Conservation (phyloP, 2,329 filamentous ascomycete species). For the Phyllosticta ampelicida region DNA sequence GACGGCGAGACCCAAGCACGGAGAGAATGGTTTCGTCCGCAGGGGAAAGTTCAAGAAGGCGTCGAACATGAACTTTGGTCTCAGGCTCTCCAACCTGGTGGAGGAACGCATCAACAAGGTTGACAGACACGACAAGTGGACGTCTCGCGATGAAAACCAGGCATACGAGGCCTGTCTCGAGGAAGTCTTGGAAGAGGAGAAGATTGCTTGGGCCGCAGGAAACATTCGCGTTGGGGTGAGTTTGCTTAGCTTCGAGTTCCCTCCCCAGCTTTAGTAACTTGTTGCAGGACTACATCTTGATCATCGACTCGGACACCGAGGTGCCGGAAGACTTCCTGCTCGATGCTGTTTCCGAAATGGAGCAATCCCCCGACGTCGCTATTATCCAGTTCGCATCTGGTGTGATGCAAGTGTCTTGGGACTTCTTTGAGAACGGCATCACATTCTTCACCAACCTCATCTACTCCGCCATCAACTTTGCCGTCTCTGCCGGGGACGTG, state of each 20-base stretch:
- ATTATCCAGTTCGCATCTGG: conserved; percentile 32
- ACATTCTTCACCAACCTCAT: conserved; percentile 73
- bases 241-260: not conserved
- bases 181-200: conserved; percentile 53
- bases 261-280: not conserved
- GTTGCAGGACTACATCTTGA: conserved; percentile 4
- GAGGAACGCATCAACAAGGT: conserved; percentile 45
- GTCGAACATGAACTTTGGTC: conserved; percentile 65
- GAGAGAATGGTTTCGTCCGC: conserved; percentile 20
- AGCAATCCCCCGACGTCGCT: conserved; percentile 65
- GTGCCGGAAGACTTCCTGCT: conserved; percentile 67
- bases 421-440: conserved; percentile 30
- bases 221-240: conserved; percentile 64
- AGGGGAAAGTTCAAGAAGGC: conserved; percentile 36
- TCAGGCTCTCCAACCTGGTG: conserved; percentile 50
- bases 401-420: conserved; percentile 9
- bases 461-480: conserved; percentile 61
- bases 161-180: conserved; percentile 34
- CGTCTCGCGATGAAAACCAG: conserved; percentile 14
- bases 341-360: conserved; percentile 73
- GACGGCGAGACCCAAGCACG: conserved; percentile 38
- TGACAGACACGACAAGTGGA: conserved; percentile 27
- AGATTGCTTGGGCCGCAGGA: conserved; percentile 69
- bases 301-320: conserved; percentile 54
- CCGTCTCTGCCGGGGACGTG: conserved; percentile 59